Evolutionary conservation across 31 red algal genomes (phyloP), one percentile per base, ranked within the genome.

Genomic region (Endocladia muricata): DNA sequence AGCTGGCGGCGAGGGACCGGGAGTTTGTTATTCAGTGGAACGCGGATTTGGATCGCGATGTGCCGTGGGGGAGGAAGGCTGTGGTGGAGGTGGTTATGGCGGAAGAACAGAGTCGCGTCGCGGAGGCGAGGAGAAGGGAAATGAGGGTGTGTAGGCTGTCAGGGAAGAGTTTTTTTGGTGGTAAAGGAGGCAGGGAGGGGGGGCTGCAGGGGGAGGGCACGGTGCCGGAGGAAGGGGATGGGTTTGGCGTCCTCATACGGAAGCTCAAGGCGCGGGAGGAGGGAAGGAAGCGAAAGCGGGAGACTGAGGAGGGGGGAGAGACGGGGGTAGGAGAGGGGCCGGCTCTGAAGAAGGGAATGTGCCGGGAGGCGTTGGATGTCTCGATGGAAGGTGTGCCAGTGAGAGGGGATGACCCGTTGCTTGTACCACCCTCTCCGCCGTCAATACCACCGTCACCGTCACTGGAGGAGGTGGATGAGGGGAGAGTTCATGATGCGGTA

Each of bases 11-110:
- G 3, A 22, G 68, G 5, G 39, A 73, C 35, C 44, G 35, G 39
- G 68, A 73, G 9, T 44, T 73, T 73, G 68, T 73, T 7, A 21
- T 73, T 25, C 39, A 32, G 22, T 73, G 68, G 68, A 73, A 73
- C 38, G 68, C 68, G 19, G 52, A 73, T 21, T n/a, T 73, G 26
- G 68, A 73, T 42, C 23, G 40, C 13, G 68, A 5, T 23, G 6
- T 52, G 4, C 68, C 36, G 19, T n/a, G 23, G 6, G 19, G 22
- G 25, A 43, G 19, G 22, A 33, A 21, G 6, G 19, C 19, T 28
- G 35, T 73, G 8, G 41, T 32, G 6, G 22, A 73, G 25, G 7
- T 28, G 23, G 38, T 73, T 28, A 51, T 19, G 8, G 22, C 41
- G 22, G 38, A 43, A 4, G 68, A 73, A 30, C n/a, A 44, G 5